Conservation (phyloP, 139 green algal species). For the Asterochloris sp. region DNA sequence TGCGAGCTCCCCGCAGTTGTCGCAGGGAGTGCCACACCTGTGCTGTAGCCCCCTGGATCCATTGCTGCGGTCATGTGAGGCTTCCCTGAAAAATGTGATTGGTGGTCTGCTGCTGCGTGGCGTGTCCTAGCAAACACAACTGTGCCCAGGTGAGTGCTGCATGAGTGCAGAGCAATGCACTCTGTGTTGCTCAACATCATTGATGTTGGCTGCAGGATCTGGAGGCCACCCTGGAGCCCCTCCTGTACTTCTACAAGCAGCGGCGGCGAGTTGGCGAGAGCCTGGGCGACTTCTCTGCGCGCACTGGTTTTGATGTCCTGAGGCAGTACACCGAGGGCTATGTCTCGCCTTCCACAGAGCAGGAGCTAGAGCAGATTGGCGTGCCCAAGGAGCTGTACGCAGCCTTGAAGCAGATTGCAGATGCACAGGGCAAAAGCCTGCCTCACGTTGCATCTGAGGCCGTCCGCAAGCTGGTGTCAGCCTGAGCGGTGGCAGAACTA, state of each 20-base stretch:
- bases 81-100: background rate
- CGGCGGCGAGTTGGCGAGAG: slow-evolving; percentile 52
- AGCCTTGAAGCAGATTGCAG: slow-evolving; percentile 46
- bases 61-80: background rate
- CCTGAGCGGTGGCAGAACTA: too few relatives aligned
- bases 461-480: slow-evolving; percentile 14
- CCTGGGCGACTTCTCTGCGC: slow-evolving; percentile 88
- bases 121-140: background rate
- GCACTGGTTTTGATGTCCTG: slow-evolving; percentile 62
- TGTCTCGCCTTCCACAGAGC: slow-evolving; percentile 7
- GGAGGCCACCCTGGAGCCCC: slow-evolving; percentile 88
- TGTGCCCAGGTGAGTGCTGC: background rate
- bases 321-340: slow-evolving; percentile 45
- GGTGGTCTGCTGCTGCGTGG: background rate
- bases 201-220: slow-evolving; percentile 63
- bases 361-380: slow-evolving; percentile 32
- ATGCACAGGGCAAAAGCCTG: slow-evolving; percentile 54
- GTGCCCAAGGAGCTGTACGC: slow-evolving; percentile 48
- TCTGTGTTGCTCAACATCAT: background rate
- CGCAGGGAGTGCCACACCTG: too few relatives aligned
- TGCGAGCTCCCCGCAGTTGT: background rate
- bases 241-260: slow-evolving; percentile 77
- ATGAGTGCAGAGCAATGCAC: background rate
- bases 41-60: too few relatives aligned
- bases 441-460: slow-evolving; percentile 49